phyloP scores from a whole-genome alignment of 768 basidiomycete genomes.

The Xerocomellus dryophilus region DNA sequence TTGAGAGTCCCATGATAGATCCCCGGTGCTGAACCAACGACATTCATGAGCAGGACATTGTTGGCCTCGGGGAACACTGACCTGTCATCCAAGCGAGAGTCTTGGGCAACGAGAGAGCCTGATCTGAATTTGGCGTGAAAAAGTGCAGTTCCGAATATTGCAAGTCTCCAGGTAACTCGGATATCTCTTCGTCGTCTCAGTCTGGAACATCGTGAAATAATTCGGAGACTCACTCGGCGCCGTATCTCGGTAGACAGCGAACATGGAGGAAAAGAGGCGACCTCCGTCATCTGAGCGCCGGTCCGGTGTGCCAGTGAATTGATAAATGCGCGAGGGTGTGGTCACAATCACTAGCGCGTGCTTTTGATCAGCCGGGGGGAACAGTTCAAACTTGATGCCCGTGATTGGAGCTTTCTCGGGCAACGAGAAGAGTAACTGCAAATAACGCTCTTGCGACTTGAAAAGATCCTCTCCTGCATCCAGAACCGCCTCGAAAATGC shows the following conservation, averaged over 20 bases:
- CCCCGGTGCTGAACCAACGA: constrained; percentile 59
- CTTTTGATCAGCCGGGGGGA: constrained; percentile 60
- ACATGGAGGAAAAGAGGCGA: constrained; percentile 71
- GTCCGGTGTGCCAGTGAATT: constrained; percentile 72
- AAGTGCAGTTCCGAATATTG: constrained; percentile 78
- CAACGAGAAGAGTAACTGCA: constrained; percentile 70
- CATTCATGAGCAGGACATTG: constrained; percentile 1
- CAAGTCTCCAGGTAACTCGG: constrained; percentile 82
- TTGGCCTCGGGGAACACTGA: constrained; percentile 30
- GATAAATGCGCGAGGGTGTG: constrained; percentile 86
- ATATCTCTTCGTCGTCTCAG: constrained; percentile 61
- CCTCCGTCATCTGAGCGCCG: constrained; percentile 71
- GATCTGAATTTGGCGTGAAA: constrained; percentile 67
- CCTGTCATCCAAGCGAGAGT: constrained; percentile 91
- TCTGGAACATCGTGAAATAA: background rate
- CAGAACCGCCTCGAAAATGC: constrained; percentile 83
- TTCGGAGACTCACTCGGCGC: constrained; percentile 67
- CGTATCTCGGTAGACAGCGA: constrained; percentile 68
- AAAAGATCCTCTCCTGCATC: constrained; percentile 92
- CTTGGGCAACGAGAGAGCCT: constrained; percentile 66
- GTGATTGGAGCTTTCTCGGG: constrained; percentile 82
- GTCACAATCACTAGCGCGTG: constrained; percentile 74
- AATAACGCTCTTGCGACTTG: constrained; percentile 81
- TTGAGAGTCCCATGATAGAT: constrained; percentile 83
- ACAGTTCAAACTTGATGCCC: constrained; percentile 79